These are phyloP conservation scores for Colletotrichum brevisporum DNA, from an alignment of 2,329 filamentous ascomycete species.

Conservation along the genomic window DNA sequence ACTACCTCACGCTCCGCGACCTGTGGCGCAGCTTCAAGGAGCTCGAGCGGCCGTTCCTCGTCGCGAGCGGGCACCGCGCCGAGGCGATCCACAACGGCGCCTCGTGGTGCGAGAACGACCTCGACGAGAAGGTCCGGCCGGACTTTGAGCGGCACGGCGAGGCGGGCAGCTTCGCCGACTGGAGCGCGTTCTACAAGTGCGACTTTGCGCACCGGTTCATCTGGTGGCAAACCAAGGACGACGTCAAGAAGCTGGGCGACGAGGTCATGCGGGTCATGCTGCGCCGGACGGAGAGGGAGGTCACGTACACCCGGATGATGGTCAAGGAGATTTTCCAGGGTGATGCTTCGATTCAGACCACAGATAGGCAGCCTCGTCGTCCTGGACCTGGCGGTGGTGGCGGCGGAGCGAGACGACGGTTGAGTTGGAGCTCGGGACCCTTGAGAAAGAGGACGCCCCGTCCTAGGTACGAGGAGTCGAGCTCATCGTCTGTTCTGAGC, in stretches of 20 bases:
- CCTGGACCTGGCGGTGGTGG: constrained; percentile 27
- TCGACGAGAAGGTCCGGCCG: constrained; percentile 32
- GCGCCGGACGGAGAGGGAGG: constrained; percentile 37
- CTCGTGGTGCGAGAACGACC: constrained; percentile 32
- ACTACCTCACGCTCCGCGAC: constrained; percentile 36
- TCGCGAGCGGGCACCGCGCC: constrained; percentile 34
- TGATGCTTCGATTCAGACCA: not conserved
- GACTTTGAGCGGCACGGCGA: constrained; percentile 37
- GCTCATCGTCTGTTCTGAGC: constrained; percentile 3
- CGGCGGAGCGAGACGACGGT: constrained; percentile 14
- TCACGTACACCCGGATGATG: constrained; percentile 35
- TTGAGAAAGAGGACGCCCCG: constrained; percentile 1
- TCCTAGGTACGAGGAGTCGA: constrained; percentile 1
- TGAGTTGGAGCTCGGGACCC: constrained; percentile 9
- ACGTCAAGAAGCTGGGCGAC: constrained; percentile 31
- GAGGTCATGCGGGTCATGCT: constrained; percentile 37
- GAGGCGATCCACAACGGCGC: constrained; percentile 36
- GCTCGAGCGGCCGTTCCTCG: constrained; percentile 32
- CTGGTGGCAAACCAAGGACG: constrained; percentile 38
- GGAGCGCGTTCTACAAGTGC: constrained; percentile 36
- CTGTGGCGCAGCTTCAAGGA: constrained; percentile 38
- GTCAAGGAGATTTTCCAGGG: constrained; percentile 29
- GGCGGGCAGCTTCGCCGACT: constrained; percentile 32
- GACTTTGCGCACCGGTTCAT: constrained; percentile 38
- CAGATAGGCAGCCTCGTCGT: constrained; percentile 1